Evolutionary conservation across 1,139 yeast species (phyloP), one percentile per base, ranked within the genome.

Genomic region (Debaryomyces nepalensis): DNA sequence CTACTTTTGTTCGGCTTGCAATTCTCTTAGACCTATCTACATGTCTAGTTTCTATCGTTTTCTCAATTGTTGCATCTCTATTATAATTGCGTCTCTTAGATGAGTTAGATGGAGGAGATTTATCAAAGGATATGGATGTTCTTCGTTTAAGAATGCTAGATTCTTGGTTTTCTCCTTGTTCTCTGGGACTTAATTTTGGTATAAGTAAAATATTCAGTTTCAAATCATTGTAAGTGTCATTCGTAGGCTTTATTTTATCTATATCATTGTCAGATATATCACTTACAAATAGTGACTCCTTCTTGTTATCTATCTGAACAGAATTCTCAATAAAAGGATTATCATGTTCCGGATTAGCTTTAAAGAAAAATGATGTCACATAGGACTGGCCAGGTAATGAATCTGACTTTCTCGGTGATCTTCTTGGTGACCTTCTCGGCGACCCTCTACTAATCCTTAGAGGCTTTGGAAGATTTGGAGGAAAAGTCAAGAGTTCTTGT

Each of bases 291-390:
- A 31, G 18, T 11, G 24, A 20, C 10, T 29, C 21, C 18, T 9
- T 16, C 15, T 26, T 26, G 5, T 27, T 16, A 9, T 29, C 2
- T 6, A 5, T 10, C 14, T 8, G 6, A 7, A 10, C 6, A 16
- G 11, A 8, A 10, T 16, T 26, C 5, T 39, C 42, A n/a, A 39
- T 10, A 24, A 29, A 39, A 5, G 42, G 36, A 29, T 29, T 39
- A 15, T 34, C 39, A n/a, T n/a, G n/a, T 16, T 34, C 35, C 14
- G 27, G 10, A 23, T 12, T 12, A 15, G 8, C 18, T 10, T 32
- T 33, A 4, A 10, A 15, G n/a, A 36, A 27, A 36, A 36, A 36
- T n/a, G 44, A 38, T 11, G 42, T 42, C 8, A 42, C 26, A 21
- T 23, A 11, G 18, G 39, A 30, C 24, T 42, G 40, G 4, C 40